Percentiles rank a stretch among this genome's conserved stretches.
These are phyloP conservation scores for Podila epigama DNA, from an alignment of 192 early-diverging fungal species.

Conservation along the genomic window DNA sequence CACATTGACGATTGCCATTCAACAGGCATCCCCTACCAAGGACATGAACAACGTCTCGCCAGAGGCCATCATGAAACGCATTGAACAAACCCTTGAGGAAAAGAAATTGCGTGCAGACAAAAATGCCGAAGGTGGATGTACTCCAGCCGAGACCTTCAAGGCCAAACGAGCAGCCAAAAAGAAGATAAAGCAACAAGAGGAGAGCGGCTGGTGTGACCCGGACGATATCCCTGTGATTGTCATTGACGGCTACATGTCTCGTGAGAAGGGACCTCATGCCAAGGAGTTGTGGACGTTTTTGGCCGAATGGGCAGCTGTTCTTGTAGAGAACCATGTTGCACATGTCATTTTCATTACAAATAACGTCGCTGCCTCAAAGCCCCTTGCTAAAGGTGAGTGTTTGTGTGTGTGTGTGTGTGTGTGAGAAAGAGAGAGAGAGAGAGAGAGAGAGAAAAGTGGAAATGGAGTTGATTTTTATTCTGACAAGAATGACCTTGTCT, in stretches of 20 bases:
- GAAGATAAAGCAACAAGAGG: conserved; percentile 11
- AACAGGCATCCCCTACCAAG: conserved; percentile 31
- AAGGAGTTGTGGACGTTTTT: conserved; percentile 73
- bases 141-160: neutral
- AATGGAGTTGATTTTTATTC: no score
- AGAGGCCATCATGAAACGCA: conserved; percentile 38
- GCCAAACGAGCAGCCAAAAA: neutral
- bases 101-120: conserved; percentile 9
- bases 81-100: conserved; percentile 39
- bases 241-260: conserved; percentile 87
- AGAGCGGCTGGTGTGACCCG: conserved; percentile 42
- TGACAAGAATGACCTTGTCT: neutral
- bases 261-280: conserved; percentile 66
- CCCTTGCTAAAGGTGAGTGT: conserved; percentile 74
- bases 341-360: conserved; percentile 90
- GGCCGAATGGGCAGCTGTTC: conserved; percentile 84
- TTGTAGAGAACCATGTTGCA: conserved; percentile 87
- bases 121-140: neutral
- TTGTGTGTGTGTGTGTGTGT: no score
- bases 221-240: conserved; percentile 86
- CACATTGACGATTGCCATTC: conserved; percentile 69
- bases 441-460: no score
- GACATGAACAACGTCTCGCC: conserved; percentile 58
- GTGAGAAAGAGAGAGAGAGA: no score
- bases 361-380: conserved; percentile 72